phyloP scores from a whole-genome alignment of 768 basidiomycete genomes.

The Tulasnella calospora region DNA sequence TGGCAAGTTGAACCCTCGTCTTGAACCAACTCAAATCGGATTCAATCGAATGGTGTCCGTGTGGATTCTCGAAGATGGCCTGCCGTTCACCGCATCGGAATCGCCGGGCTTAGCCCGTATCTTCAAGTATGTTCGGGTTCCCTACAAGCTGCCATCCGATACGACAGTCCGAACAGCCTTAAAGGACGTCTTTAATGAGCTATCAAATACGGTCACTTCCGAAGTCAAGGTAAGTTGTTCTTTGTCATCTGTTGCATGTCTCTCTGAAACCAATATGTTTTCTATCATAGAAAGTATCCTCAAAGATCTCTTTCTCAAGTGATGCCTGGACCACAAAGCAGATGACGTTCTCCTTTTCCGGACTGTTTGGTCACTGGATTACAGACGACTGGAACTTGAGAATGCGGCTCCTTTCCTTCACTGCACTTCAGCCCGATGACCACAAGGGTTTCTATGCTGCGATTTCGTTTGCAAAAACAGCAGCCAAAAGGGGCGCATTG shows the following conservation, averaged over 20 bases:
- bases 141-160: slow-evolving; percentile 32
- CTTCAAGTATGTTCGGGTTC: slow-evolving; percentile 29
- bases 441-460: slow-evolving; percentile 31
- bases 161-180: slow-evolving; percentile 34
- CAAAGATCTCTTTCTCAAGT: slow-evolving; percentile 27
- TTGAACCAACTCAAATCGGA: background rate
- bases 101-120: slow-evolving; percentile 26
- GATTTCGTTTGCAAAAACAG: no score
- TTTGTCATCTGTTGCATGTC: background rate
- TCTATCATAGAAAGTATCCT: slow-evolving; percentile 23
- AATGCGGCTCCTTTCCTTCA: slow-evolving; percentile 30
- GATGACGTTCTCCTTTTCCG: slow-evolving; percentile 32
- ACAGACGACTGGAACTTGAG: slow-evolving; percentile 31
- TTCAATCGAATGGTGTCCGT: slow-evolving; percentile 4
- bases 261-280: background rate
- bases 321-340: slow-evolving; percentile 31
- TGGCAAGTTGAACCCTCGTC: background rate
- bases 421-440: slow-evolving; percentile 28
- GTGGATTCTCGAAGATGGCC: slow-evolving; percentile 28
- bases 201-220: slow-evolving; percentile 25
- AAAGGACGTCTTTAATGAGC: slow-evolving; percentile 28
- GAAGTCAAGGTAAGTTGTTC: slow-evolving; percentile 30
- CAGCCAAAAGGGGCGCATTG: no score
- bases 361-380: slow-evolving; percentile 29
- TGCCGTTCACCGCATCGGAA: slow-evolving; percentile 34